A percentile compares a stretch with the other conserved stretches of the same genome.
Evolutionary conservation across 306 rosid genomes (phyloP).

Genomic region (Quercus agrifolia): DNA sequence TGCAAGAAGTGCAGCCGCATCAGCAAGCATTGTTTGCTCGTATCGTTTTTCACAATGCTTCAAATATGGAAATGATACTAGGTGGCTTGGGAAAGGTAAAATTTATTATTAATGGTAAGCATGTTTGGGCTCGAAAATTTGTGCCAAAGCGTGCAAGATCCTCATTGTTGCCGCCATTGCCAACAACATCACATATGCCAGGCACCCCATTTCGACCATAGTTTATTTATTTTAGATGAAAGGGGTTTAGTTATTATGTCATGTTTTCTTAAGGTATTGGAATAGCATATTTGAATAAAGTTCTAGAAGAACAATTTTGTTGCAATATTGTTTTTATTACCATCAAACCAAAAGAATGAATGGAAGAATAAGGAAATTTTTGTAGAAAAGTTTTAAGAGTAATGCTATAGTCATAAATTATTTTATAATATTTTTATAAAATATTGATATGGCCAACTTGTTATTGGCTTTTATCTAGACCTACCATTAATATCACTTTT

Average conservation of each 20-base stretch:
- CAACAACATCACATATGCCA: not conserved
- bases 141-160: slow-evolving; percentile 38
- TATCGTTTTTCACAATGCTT: slow-evolving; percentile 31
- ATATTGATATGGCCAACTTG: accelerated
- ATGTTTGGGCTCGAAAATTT: slow-evolving; percentile 69
- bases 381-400: not conserved
- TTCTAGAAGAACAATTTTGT: not conserved
- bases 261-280: not conserved
- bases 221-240: not conserved
- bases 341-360: not conserved
- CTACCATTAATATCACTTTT: too few species aligned
- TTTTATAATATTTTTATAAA: too few species aligned
- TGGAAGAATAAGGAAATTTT: not conserved
- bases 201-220: slow-evolving; percentile 4
- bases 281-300: not conserved
- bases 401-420: accelerated
- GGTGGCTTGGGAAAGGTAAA: slow-evolving; percentile 45
- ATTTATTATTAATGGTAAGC: slow-evolving; percentile 68
- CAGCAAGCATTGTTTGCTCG: slow-evolving; percentile 69
- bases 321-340: not conserved
- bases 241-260: not conserved
- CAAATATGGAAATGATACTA: slow-evolving; percentile 43
- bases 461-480: accelerated
- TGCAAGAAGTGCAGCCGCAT: slow-evolving; percentile 48
- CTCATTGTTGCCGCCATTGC: not conserved